Evolutionary conservation across 73 alveolate species (phyloP), one percentile per base, ranked within the genome.

Genomic region (Paramecium tetraurelia): DNA sequence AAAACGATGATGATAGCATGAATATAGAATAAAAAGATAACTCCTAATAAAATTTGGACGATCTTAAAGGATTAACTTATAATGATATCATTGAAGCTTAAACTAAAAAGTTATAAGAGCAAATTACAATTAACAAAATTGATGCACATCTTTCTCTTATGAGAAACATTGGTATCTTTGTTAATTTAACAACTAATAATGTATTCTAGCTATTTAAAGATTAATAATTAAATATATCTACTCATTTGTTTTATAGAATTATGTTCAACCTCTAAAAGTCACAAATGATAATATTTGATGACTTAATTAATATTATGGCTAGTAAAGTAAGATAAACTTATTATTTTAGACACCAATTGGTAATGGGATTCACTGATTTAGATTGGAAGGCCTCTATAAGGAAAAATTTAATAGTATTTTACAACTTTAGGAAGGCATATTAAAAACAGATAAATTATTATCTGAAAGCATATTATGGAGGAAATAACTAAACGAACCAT

Each of bases 141-240:
- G 94, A 89, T 89, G 58, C 77, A 10, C 57, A 89, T 46, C 77
- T 89, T 22, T 70, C 92, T 0, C 38, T 70, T 8, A 48, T 33
- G 46, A 77, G 94, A 70, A 89, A 89, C 63, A 50, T 89, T 27
- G 94, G 94, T 8, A 89, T 89, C 0, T 89, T 89, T 69, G 94
- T 89, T 24, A 89, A 89, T 83, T 57, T 71, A 9, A 21, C 90
- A 3, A 89, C 94, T 1, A 89, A 89, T 50, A 68, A 59, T 27
- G 87, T 71, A 14, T 89, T 89, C 50, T 40, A 69, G 31, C 85
- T 89, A n/a, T 89, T 58, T 38, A 70, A 68, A 27, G 90, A 68
- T 24, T 33, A 71, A 43, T 27, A 41, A 58, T 20, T 89, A 24
- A 40, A 24, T 31, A 70, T 89, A 43, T 50, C 80, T 11, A 63